A percentile compares a stretch with the other conserved stretches of the same genome.
Evolutionary conservation across 116 monocot genomes (phyloP).

Genomic region (Cymodocea nodosa): DNA sequence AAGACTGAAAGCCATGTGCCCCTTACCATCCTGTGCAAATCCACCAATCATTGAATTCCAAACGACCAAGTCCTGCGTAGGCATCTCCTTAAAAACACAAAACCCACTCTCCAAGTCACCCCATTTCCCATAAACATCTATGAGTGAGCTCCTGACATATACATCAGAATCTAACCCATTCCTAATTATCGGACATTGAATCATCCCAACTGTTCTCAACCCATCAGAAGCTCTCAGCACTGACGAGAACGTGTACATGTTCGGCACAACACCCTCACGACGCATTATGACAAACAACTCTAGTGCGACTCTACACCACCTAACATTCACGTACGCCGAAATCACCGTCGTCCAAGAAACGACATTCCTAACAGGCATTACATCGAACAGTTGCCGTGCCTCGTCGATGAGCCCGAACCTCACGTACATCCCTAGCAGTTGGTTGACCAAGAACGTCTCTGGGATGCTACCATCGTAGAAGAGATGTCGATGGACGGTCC

Average conservation of each 20-base stretch:
- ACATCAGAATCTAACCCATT: conserved; percentile 56
- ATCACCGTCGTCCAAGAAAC: conserved; percentile 46
- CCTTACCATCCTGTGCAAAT: conserved; percentile 52
- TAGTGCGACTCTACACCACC: conserved; percentile 22
- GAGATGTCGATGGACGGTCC: conserved; percentile 40
- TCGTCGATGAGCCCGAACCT: conserved; percentile 42
- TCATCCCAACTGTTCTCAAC: background rate
- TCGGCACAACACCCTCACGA: conserved; percentile 41
- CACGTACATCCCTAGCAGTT: conserved; percentile 39
- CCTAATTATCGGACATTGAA: conserved; percentile 49
- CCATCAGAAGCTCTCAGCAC: conserved; percentile 32
- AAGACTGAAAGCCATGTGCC: conserved; percentile 27
- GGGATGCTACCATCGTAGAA: conserved; percentile 1
- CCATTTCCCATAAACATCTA: conserved; percentile 49
- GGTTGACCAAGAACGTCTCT: conserved; percentile 44
- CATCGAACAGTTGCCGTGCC: conserved; percentile 46
- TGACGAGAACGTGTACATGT: conserved; percentile 72
- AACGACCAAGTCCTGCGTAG: conserved; percentile 44
- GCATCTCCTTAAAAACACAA: conserved; percentile 48
- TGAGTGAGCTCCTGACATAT: conserved; percentile 66
- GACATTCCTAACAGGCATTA: conserved; percentile 49
- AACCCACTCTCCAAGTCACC: conserved; percentile 41
- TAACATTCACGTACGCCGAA: conserved; percentile 18
- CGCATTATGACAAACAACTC: conserved; percentile 36
- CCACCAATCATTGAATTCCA: conserved; percentile 84